Evolutionary conservation across 2,329 filamentous ascomycete species (phyloP).

Genomic region (Alternaria triticimaculans): DNA sequence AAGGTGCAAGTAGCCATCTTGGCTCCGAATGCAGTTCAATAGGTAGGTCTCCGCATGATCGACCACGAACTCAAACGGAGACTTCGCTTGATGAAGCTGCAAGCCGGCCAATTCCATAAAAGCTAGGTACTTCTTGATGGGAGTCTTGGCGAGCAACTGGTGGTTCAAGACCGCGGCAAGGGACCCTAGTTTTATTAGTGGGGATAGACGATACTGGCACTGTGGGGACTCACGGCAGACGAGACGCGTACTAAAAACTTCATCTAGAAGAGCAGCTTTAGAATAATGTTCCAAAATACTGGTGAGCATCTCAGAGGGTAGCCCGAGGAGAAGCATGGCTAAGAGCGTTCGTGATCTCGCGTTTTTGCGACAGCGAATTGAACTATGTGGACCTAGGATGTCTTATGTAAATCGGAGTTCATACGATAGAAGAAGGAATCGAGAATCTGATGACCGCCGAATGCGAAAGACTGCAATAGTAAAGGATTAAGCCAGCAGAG

Average conservation of each 20-base stretch:
- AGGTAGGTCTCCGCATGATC: not conserved
- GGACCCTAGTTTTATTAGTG: not conserved
- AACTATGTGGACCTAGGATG: not conserved
- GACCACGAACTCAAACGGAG: not conserved
- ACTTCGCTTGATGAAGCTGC: not conserved
- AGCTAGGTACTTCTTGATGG: not conserved
- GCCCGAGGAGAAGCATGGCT: not conserved
- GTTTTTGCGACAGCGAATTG: not conserved
- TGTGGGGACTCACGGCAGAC: not conserved
- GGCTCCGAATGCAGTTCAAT: not conserved
- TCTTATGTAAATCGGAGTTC: not conserved
- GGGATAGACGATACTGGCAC: not conserved
- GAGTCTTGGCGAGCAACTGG: not conserved
- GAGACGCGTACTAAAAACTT: not conserved
- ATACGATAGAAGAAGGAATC: not conserved
- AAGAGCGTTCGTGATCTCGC: not conserved
- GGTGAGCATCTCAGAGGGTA: not conserved
- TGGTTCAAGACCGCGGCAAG: not conserved
- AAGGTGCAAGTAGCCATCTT: not conserved
- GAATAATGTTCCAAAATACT: not conserved
- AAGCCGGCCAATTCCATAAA: not conserved
- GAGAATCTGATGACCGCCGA: not conserved
- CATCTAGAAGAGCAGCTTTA: not conserved
- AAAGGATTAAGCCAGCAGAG: not conserved
- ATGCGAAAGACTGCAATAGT: not conserved